phyloP scores from a whole-genome alignment of 1,139 yeast species.

The Barnettozyma hawaiiensis region DNA sequence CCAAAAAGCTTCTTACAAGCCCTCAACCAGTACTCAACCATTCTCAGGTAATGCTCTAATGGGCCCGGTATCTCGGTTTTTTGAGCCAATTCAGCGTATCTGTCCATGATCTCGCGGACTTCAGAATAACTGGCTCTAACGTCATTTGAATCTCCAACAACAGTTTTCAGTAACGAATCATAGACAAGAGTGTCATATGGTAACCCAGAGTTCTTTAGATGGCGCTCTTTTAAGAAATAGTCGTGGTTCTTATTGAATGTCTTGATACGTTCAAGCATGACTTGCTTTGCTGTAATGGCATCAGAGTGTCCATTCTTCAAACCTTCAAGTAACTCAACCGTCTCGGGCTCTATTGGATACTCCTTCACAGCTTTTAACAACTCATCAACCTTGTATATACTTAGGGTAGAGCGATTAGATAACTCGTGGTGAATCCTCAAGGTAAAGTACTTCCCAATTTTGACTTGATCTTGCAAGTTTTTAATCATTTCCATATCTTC shows the following conservation, averaged over 20 bases:
- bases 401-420: slow-evolving; percentile 12
- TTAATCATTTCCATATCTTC: slow-evolving; percentile 21
- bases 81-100: slow-evolving; percentile 16
- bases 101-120: slow-evolving; percentile 26
- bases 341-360: slow-evolving; percentile 23
- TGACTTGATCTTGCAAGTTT: slow-evolving; percentile 16
- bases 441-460: slow-evolving; percentile 21
- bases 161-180: slow-evolving; percentile 14
- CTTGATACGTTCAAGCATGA: background rate
- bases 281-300: slow-evolving; percentile 23
- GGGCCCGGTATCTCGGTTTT: slow-evolving; percentile 8
- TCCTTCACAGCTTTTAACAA: slow-evolving; percentile 20
- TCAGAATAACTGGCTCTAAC: slow-evolving; percentile 29
- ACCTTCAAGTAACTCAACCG: slow-evolving; percentile 18
- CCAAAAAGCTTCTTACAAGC: slow-evolving; percentile 36
- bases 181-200: slow-evolving; percentile 7
- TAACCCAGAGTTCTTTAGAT: background rate
- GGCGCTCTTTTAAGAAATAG: background rate
- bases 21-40: slow-evolving; percentile 43
- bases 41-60: slow-evolving; percentile 23
- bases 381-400: slow-evolving; percentile 21
- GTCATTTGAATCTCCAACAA: slow-evolving; percentile 27
- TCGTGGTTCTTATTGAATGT: background rate
- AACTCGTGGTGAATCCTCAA: slow-evolving; percentile 30
- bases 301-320: slow-evolving; percentile 23